A percentile compares a stretch with the other conserved stretches of the same genome.
phyloP scores from a whole-genome alignment of 306 rosid species.

The Lupinus albus region DNA sequence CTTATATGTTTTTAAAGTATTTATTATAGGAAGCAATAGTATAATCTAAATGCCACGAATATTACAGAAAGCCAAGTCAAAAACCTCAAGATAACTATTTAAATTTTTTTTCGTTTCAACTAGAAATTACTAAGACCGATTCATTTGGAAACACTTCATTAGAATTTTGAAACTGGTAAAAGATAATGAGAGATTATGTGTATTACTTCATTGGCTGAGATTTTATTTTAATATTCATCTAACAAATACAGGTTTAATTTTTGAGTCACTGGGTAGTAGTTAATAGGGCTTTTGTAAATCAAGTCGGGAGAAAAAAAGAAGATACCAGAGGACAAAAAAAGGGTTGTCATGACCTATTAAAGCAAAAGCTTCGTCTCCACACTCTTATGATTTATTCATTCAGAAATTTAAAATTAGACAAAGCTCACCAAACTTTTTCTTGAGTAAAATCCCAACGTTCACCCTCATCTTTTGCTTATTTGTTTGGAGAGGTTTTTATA shows the following conservation, averaged over 20 bases:
- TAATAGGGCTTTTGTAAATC: neutral
- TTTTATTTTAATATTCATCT: too few relatives aligned
- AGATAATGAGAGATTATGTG: neutral
- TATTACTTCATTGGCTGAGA: too few relatives aligned
- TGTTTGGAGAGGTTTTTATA: conserved; percentile 18
- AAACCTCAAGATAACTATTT: neutral
- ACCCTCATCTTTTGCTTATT: conserved; percentile 10
- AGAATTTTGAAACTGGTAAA: neutral
- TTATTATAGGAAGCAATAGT: neutral
- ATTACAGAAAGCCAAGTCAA: conserved; percentile 30
- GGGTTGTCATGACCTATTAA: conserved; percentile 9
- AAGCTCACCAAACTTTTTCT: conserved; percentile 35
- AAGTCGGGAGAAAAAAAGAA: neutral
- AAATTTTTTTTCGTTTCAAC: neutral
- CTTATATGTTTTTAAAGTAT: neutral
- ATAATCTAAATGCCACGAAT: neutral
- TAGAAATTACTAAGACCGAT: conserved; percentile 17
- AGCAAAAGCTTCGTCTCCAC: conserved; percentile 19
- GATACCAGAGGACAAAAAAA: conserved; percentile 31
- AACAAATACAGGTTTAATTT: too few relatives aligned
- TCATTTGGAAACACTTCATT: conserved; percentile 16
- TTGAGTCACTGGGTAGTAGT: neutral
- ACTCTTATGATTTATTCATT: conserved; percentile 14
- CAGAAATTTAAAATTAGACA: conserved; percentile 17
- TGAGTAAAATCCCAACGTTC: conserved; percentile 25